Evolutionary conservation across 495 filamentous ascomycete species (phyloP).

Genomic region (Oidiodendron maius): DNA sequence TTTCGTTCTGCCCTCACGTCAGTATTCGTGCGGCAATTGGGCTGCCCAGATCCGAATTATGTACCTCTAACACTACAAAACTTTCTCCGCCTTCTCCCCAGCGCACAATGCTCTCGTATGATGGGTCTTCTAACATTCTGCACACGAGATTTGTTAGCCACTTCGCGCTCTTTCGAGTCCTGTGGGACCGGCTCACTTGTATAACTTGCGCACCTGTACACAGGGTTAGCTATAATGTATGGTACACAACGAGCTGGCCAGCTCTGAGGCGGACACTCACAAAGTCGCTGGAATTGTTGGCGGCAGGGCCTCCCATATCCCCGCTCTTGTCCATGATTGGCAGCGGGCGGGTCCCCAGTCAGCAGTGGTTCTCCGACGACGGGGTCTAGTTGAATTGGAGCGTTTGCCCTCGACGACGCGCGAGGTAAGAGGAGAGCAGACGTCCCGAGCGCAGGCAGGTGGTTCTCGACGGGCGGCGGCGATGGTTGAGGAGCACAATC

Average conservation of each 20-base stretch:
- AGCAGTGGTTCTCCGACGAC: too few species aligned
- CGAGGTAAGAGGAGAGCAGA: too few species aligned
- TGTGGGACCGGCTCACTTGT: constrained; percentile 63
- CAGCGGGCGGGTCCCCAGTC: neutral
- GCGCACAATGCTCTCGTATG: constrained; percentile 86
- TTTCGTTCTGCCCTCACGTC: constrained; percentile 67
- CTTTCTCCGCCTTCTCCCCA: constrained; percentile 94
- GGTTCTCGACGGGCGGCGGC: too few species aligned
- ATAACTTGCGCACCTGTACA: constrained; percentile 87
- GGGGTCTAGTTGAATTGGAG: too few species aligned
- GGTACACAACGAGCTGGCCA: too few species aligned
- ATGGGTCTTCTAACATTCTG: constrained; percentile 96
- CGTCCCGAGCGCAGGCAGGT: too few species aligned
- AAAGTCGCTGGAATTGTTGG: constrained; percentile 28
- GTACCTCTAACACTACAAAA: constrained; percentile 95
- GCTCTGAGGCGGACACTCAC: constrained; percentile 18
- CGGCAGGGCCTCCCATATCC: constrained; percentile 17
- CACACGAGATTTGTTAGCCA: constrained; percentile 22
- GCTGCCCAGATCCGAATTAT: too few species aligned
- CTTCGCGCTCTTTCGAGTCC: neutral
- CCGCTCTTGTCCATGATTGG: constrained; percentile 18
- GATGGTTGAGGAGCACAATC: too few species aligned
- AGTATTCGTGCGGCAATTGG: too few species aligned
- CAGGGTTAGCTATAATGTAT: constrained; percentile 3
- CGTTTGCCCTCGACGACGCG: too few species aligned